Base-by-base conservation (phyloP, 805 yeast genomes). In the Starmera dryadoides region DNA sequence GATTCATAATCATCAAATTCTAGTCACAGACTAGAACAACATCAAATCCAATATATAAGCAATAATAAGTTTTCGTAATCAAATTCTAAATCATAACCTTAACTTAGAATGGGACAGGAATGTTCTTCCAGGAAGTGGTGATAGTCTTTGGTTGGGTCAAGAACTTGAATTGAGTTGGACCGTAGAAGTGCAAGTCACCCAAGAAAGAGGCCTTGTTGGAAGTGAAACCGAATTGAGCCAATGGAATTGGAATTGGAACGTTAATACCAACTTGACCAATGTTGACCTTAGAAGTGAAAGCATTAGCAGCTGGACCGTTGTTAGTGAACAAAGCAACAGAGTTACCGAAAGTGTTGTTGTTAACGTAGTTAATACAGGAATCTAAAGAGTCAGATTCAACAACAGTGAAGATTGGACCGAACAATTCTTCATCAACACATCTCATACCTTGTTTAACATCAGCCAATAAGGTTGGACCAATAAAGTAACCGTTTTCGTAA, bases 161-260 rank as follows among this genome's bases (percentile, higher is more conserved):
- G 68, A 82, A 82, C 48, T 75, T 69, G 47, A 83, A 63, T 34
- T 88, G 88, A 6, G 81, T 68, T 64, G 81, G 79, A 46, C 91
- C 91, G 63, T 82, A 82, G 66, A 82, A 83, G 68, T 81, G 83
- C 68, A 82, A 73, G 58, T 82, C 88, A 38, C 91, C 91, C 47
- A 82, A 65, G 76, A 83, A 81, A 9, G 86, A 79, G 36, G 77
- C 84, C 66, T 79, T 80, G 64, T 77, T 77, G 17, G 89, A 88
- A 14, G 91, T 82, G 69, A 82, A 82, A 10, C 86, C 80, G 61
- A 82, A 81, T 81, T 81, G 79, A 41, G 89, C 89, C 58, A 81
- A 69, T 42, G 89, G 89, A 30, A 82, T 88, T 15, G 91, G 91
- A 41, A 82, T 79, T 17, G 86, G 86, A 25, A 81, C 86, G 57